Evolutionary conservation across 805 yeast species (phyloP).

Genomic region (Ogataea trehaloabstinens): DNA sequence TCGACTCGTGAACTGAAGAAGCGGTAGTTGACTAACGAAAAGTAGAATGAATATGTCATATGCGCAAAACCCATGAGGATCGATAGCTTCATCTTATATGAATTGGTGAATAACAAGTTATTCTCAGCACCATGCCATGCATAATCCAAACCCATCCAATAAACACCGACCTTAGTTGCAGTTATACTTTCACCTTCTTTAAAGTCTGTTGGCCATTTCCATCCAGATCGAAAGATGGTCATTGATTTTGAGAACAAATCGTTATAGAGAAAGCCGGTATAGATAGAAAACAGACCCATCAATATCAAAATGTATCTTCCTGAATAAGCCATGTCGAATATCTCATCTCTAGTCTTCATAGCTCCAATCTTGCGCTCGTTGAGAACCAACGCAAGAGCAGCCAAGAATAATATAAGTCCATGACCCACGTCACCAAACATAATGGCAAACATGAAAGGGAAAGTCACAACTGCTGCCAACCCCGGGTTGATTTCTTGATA

Average conservation of each 20-base stretch:
- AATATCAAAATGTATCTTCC: conserved; percentile 68
- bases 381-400: conserved; percentile 51
- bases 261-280: conserved; percentile 71
- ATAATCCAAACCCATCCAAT: conserved; percentile 65
- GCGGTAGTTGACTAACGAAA: conserved; percentile 62
- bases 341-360: conserved; percentile 63
- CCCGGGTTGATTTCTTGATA: conserved; percentile 77
- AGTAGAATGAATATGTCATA: conserved; percentile 69
- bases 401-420: conserved; percentile 60
- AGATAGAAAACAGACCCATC: conserved; percentile 73
- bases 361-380: conserved; percentile 52
- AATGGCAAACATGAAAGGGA: conserved; percentile 80
- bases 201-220: conserved; percentile 60
- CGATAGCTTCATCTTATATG: conserved; percentile 75
- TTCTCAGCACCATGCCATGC: conserved; percentile 83
- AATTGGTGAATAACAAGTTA: conserved; percentile 63
- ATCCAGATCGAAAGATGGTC: conserved; percentile 66
- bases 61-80: conserved; percentile 73
- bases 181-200: conserved; percentile 47
- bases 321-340: conserved; percentile 71
- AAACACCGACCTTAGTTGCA: conserved; percentile 51
- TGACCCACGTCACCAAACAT: conserved; percentile 86
- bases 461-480: conserved; percentile 68
- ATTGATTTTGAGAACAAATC: conserved; percentile 70
- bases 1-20: conserved; percentile 60